phyloP scores from a whole-genome alignment of 1,139 yeast species.

The Pichia cactophila region DNA sequence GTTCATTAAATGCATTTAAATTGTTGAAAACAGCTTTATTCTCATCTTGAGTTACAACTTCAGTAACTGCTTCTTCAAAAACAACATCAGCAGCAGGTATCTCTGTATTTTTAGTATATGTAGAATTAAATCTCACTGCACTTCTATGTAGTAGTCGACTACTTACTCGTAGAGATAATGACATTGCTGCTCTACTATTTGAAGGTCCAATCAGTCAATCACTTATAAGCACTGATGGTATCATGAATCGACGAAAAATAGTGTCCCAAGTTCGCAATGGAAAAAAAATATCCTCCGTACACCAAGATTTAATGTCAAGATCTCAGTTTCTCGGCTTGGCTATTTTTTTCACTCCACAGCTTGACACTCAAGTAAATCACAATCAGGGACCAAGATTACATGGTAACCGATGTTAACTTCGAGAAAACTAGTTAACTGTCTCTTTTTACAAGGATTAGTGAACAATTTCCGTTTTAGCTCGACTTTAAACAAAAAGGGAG shows the following conservation, averaged over 20 bases:
- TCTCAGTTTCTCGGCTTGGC: neutral
- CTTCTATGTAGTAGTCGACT: constrained; percentile 5
- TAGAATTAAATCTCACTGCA: constrained; percentile 7
- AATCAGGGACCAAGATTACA: neutral
- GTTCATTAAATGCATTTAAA: constrained; percentile 10
- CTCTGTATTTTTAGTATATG: neutral
- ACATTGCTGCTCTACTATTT: neutral
- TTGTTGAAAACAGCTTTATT: neutral
- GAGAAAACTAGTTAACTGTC: no score
- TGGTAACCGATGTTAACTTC: neutral
- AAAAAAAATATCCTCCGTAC: neutral
- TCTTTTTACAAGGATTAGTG: no score
- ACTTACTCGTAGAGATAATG: neutral
- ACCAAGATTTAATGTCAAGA: neutral
- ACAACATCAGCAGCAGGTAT: neutral
- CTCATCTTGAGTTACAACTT: neutral
- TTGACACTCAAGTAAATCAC: neutral
- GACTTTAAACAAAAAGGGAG: neutral
- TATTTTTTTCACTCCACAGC: neutral
- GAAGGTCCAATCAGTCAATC: neutral
- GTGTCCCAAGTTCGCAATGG: no score
- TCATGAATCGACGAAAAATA: neutral
- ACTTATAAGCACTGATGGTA: neutral
- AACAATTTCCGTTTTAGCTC: neutral
- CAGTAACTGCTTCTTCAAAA: neutral